Evolutionary conservation across 805 yeast species (phyloP), one percentile per base, ranked within the genome.

Genomic region (Lipomyces sp.): DNA sequence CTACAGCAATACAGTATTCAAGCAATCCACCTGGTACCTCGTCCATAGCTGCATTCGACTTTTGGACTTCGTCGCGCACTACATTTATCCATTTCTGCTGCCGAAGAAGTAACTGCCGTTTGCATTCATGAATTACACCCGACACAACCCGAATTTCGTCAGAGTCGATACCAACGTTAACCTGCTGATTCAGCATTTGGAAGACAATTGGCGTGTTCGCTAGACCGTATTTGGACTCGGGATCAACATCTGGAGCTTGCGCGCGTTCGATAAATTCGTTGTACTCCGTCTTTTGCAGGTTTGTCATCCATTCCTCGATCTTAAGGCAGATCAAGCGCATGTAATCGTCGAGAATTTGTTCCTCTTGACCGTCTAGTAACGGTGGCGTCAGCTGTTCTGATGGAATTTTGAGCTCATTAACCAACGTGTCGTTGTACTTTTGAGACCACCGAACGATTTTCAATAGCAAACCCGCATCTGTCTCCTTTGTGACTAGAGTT

Each of bases 151-250:
- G 84, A 5, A 92, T 91, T 76, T 90, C 92, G 2, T 91, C 90
- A 2, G 94, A 86, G 39, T 89, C 93, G 0, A 92, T 90, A 0
- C 96, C 95, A 5, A 90, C 93, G 68, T 90, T 96, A 15, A 91
- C 88, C 76, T 92, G 97, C 74, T 92, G 97, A n/a, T 88, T 87
- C 65, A 92, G 85, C 88, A 92, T 89, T 68, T 90, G 86, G 75
- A 90, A 87, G 35, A 92, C 87, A 3, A 89, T 87, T 67, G 87
- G 88, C 62, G 92, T 89, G 63, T 92, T 95, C 63, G 91, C 91
- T 63, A 92, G 79, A 33, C 88, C 91, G 60, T 82, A 82, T 15
- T 84, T 80, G 24, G 86, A 85, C 64, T 90, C 91, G 4, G 86
- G 82, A 74, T 88, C 92, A 3, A 73, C 74, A 64, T 87, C 91